These are phyloP conservation scores for Aureoboletus auriporus DNA, from an alignment of 768 basidiomycete species.

Conservation along the genomic window DNA sequence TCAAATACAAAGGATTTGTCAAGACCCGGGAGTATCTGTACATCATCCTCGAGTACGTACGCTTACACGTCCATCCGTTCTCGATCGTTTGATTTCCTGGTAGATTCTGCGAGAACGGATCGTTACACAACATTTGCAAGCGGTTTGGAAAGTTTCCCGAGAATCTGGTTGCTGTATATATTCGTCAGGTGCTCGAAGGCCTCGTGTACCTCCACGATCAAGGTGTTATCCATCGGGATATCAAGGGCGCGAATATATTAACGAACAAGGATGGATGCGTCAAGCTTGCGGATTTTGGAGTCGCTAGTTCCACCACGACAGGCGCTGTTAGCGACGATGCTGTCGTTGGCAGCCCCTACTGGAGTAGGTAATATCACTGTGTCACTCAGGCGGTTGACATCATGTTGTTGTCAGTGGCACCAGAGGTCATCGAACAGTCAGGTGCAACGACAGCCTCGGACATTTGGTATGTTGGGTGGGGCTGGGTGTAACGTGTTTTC, in stretches of 20 bases:
- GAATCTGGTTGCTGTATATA: slow-evolving; percentile 92
- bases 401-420: slow-evolving; percentile 66
- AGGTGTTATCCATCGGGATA: slow-evolving; percentile 98
- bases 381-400: slow-evolving; percentile 5
- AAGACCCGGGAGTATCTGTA: slow-evolving; percentile 92
- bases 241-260: slow-evolving; percentile 98
- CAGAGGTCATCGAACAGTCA: slow-evolving; percentile 97
- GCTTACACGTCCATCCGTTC: neutral
- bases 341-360: slow-evolving; percentile 97
- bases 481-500: neutral
- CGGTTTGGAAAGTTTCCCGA: slow-evolving; percentile 99
- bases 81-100: slow-evolving; percentile 3
- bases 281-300: slow-evolving; percentile 99
- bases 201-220: slow-evolving; percentile 97
- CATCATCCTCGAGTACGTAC: slow-evolving; percentile 87
- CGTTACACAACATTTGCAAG: slow-evolving; percentile 91
- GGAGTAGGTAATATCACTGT: slow-evolving; percentile 61
- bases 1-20: slow-evolving; percentile 98
- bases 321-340: slow-evolving; percentile 80
- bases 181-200: slow-evolving; percentile 93
- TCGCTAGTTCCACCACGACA: slow-evolving; percentile 75
- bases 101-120: slow-evolving; percentile 97
- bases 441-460: slow-evolving; percentile 97
- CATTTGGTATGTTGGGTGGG: slow-evolving; percentile 69
- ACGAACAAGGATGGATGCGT: slow-evolving; percentile 99